Conservation (phyloP, 768 basidiomycete species). For the Leccinum arenicola region DNA sequence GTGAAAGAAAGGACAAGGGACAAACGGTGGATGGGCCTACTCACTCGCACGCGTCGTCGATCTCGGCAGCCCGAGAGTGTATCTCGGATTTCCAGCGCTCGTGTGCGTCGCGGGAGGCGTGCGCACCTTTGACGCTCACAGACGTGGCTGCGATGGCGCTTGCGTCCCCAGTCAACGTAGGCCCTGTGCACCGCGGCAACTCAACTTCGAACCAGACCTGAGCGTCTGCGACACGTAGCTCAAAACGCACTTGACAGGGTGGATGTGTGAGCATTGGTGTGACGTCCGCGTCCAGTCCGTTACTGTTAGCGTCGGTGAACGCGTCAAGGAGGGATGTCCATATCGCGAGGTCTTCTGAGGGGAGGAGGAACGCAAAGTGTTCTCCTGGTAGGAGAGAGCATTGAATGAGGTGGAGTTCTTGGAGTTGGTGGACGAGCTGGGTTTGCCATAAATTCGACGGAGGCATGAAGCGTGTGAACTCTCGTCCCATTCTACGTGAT, state of each 20-base stretch:
- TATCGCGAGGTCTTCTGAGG: slow-evolving; percentile 33
- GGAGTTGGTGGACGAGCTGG: slow-evolving; percentile 25
- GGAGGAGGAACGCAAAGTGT: slow-evolving; percentile 37
- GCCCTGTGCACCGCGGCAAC: slow-evolving; percentile 14
- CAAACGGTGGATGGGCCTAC: neutral
- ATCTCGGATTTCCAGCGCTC: slow-evolving; percentile 46
- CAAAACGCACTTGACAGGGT: slow-evolving; percentile 33
- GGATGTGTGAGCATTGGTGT: neutral
- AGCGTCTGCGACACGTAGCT: slow-evolving; percentile 30
- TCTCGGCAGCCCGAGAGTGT: slow-evolving; percentile 35
- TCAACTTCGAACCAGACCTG: slow-evolving; percentile 38
- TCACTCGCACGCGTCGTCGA: slow-evolving; percentile 31
- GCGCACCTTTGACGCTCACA: slow-evolving; percentile 47
- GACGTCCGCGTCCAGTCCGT: neutral
- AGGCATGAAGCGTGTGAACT: neutral
- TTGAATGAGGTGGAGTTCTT: slow-evolving; percentile 59
- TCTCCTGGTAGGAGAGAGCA: slow-evolving; percentile 66
- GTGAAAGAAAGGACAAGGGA: neutral
- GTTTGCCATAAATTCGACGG: slow-evolving; percentile 1
- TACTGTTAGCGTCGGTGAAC: neutral
- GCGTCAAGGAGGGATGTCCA: slow-evolving; percentile 31
- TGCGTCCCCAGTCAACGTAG: neutral
- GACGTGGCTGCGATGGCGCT: neutral
- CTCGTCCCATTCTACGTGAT: too few species aligned
- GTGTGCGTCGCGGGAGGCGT: slow-evolving; percentile 45